Conservation (phyloP, 2,329 filamentous ascomycete species). For the Eutypella sp. region DNA sequence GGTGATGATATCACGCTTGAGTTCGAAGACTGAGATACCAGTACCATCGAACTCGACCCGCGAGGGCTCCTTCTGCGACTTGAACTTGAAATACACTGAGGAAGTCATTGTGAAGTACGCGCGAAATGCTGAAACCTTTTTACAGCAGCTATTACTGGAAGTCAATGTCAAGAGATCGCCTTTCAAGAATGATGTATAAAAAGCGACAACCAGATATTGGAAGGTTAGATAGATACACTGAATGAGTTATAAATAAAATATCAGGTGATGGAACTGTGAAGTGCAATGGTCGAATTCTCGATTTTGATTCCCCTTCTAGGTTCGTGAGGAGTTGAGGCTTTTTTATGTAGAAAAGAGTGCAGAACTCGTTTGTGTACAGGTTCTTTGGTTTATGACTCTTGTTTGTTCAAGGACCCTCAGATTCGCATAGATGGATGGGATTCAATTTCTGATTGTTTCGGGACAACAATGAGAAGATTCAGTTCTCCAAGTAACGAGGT, state of each 20-base stretch:
- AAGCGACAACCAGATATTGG: not conserved
- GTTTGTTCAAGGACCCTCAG: slow-evolving; percentile 24
- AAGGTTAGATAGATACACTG: slow-evolving; percentile 6
- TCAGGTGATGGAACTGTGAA: not conserved
- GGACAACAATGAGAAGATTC: slow-evolving; percentile 25
- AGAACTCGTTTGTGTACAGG: slow-evolving; percentile 1
- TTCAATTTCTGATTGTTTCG: slow-evolving; percentile 33
- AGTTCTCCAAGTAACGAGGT: slow-evolving; percentile 22
- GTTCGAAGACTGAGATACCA: slow-evolving; percentile 94
- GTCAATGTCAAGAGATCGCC: slow-evolving; percentile 1
- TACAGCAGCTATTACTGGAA: slow-evolving; percentile 8
- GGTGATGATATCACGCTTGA: slow-evolving; percentile 97
- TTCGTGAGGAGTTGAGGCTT: too few relatives aligned
- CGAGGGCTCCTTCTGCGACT: slow-evolving; percentile 92
- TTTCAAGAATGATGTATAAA: not conserved
- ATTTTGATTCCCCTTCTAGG: too few relatives aligned
- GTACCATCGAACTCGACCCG: slow-evolving; percentile 96
- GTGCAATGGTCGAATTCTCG: slow-evolving; percentile 11
- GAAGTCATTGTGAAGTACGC: slow-evolving; percentile 68
- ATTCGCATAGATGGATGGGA: slow-evolving; percentile 29
- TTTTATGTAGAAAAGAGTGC: slow-evolving; percentile 15
- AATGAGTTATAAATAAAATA: not conserved
- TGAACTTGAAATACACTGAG: slow-evolving; percentile 99
- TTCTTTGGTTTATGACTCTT: slow-evolving; percentile 10
- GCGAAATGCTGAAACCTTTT: slow-evolving; percentile 12